These are phyloP conservation scores for Sarocladium strictum DNA, from an alignment of 2,329 filamentous ascomycete species.

Conservation along the genomic window DNA sequence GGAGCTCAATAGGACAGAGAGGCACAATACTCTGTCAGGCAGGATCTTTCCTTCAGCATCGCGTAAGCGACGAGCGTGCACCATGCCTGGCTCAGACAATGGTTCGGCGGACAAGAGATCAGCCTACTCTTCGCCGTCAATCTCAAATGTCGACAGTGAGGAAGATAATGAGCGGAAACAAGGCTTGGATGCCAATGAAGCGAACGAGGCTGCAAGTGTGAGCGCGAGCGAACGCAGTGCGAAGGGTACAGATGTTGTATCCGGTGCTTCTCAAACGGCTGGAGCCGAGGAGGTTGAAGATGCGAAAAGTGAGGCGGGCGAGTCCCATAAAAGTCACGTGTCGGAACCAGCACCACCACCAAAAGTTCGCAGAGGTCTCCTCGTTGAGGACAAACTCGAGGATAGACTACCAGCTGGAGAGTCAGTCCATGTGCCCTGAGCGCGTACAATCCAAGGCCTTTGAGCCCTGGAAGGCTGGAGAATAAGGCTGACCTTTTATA, in stretches of 20 bases:
- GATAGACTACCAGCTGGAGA: background rate
- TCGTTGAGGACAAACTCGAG: background rate
- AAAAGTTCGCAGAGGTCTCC: background rate
- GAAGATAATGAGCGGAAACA: background rate
- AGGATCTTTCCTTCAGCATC: too few relatives aligned
- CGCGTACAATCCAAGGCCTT: background rate
- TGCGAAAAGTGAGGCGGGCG: background rate
- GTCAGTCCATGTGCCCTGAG: background rate
- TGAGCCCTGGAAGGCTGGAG: background rate
- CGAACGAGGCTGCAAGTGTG: background rate
- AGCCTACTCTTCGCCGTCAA: background rate
- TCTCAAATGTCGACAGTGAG: background rate
- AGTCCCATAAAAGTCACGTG: background rate
- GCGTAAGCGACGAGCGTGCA: background rate
- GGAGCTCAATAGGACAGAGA: too few relatives aligned
- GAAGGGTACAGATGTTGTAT: background rate
- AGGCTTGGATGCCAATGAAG: background rate
- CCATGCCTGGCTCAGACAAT: background rate
- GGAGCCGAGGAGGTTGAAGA: background rate
- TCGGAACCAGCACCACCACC: background rate
- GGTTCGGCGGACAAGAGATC: background rate
- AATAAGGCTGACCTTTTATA: background rate
- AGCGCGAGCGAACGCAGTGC: background rate
- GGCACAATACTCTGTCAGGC: too few relatives aligned
- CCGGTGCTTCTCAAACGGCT: background rate